Base-by-base conservation (phyloP, 2,329 filamentous ascomycete species). In the Seiridium unicorne region DNA sequence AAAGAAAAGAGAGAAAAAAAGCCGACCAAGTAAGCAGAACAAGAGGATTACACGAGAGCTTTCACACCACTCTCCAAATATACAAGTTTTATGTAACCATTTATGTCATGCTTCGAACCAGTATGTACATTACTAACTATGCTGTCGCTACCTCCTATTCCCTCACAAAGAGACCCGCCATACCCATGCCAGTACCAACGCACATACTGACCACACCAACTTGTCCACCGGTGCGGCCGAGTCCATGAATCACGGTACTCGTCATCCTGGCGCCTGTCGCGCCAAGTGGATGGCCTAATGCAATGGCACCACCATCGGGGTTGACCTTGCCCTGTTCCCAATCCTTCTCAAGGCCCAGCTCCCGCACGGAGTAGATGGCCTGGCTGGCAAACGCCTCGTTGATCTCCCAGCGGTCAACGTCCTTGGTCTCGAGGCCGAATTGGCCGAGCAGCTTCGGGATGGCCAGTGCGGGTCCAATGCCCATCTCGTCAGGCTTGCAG, bases 181-280 rank as follows among this genome's bases (percentile, higher is more conserved):
- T 90, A 13, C 89, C 89, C 88, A 91, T 91, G n/a, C 89, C 89
- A 0, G 90, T 92, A 13, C 90, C 90, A 61, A 93, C 86, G 74
- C 93, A 97, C 91, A 97, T 96, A 70, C 90, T 95, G 59, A 96
- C 85, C 49, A 97, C 91, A 66, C 93, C 93, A 53, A 96, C 79
- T 74, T 94, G 83, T 61, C 90, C 82, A 1, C 87, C 91, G 76
- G 75, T 86, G 78, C 86, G 91, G 70, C 79, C 89, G 82, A 75
- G 84, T 72, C 78, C 96, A 72, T 79, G 85, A 68, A 82, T 67
- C 66, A 94, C 74, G 55, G 91, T 94, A 53, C 87, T 87, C 68
- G 93, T 77, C 83, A 96, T 89, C 66, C 93, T 82, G 36, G 90
- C 92, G 40, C 92, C 92, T 4, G 93, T 97, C 38, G 93, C 93